phyloP scores from a whole-genome alignment of 176 grass and related monocot genomes.

The Oryza nivara region DNA sequence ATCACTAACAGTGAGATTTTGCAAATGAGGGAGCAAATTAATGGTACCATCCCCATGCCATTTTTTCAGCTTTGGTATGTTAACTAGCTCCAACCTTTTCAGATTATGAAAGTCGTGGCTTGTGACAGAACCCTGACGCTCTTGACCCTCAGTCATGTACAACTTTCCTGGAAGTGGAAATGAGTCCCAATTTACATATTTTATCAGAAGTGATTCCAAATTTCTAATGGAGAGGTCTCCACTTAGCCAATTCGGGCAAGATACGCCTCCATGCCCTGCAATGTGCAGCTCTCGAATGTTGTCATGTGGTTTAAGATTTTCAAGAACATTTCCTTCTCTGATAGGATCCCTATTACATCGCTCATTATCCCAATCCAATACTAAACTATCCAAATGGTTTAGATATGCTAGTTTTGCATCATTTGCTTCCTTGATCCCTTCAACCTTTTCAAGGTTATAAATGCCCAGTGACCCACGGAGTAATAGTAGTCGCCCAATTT shows the following conservation, averaged over 20 bases:
- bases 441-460: conserved; percentile 14
- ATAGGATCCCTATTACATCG: accelerated
- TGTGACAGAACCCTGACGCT: too few relatives aligned
- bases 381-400: background rate
- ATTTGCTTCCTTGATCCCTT: background rate
- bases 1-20: background rate
- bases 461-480: background rate
- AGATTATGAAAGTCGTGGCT: background rate
- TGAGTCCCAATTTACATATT: background rate
- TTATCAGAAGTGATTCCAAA: background rate
- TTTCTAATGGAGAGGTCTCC: background rate
- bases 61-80: background rate
- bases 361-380: background rate
- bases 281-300: background rate
- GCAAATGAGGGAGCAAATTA: background rate
- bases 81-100: background rate
- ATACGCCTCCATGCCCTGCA: background rate
- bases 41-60: background rate
- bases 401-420: background rate
- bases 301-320: background rate
- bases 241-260: background rate
- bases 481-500: background rate
- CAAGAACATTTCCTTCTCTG: background rate
- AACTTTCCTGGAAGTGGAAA: background rate
- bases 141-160: background rate